A percentile compares a stretch with the other conserved stretches of the same genome.
These are phyloP conservation scores for Coemansia sp. DNA, from an alignment of 192 early-diverging fungal genomes.

Conservation along the genomic window DNA sequence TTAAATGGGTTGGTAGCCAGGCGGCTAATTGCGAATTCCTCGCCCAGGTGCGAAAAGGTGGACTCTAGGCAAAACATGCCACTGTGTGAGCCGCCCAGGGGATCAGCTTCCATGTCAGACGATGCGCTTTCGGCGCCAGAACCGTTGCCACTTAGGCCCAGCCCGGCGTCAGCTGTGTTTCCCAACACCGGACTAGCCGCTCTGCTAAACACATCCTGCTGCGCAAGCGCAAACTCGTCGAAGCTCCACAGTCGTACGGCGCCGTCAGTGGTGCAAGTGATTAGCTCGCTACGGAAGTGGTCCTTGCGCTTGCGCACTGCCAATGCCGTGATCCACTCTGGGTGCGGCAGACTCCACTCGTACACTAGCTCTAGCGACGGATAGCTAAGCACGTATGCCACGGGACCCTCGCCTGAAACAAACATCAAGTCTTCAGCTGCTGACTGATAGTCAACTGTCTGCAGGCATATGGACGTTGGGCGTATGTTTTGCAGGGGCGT, in stretches of 20 bases:
- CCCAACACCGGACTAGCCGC: constrained; percentile 21
- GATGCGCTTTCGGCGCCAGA: constrained; percentile 22
- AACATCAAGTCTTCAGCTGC: constrained; percentile 46
- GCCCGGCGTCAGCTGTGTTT: not conserved
- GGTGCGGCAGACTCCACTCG: constrained; percentile 43
- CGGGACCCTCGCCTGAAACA: constrained; percentile 32
- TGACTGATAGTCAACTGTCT: constrained; percentile 42
- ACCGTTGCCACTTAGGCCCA: not conserved
- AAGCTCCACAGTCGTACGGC: constrained; percentile 47
- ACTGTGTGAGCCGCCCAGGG: not conserved
- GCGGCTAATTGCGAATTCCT: constrained; percentile 17
- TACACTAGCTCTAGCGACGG: constrained; percentile 48
- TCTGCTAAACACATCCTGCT: constrained; percentile 42
- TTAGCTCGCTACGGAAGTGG: constrained; percentile 45
- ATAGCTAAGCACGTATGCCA: constrained; percentile 33
- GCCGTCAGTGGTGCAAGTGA: constrained; percentile 45
- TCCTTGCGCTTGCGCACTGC: constrained; percentile 44
- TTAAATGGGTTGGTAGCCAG: constrained; percentile 43
- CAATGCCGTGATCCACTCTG: constrained; percentile 42
- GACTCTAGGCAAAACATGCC: constrained; percentile 33
- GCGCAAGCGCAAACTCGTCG: constrained; percentile 49
- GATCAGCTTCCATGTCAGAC: constrained; percentile 16
- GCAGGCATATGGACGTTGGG: constrained; percentile 28
- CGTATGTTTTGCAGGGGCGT: constrained; percentile 27
- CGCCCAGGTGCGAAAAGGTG: constrained; percentile 29